These are phyloP conservation scores for Aspergillus wentii DNA, from an alignment of 495 filamentous ascomycete genomes.

Conservation along the genomic window DNA sequence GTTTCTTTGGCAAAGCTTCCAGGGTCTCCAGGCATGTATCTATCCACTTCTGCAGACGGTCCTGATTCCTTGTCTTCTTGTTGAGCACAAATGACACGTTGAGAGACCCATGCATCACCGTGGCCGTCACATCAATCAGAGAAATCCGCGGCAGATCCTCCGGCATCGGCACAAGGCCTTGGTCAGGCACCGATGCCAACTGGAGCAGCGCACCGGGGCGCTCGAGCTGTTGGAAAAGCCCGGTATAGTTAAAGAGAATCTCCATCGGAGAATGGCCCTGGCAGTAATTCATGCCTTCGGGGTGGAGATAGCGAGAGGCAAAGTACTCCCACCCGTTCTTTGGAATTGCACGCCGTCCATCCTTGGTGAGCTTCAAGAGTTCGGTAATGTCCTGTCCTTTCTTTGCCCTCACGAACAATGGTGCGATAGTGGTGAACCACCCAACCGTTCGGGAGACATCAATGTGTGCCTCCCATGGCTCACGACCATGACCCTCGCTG, in stretches of 20 bases:
- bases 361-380: conserved; percentile 9
- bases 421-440: conserved; percentile 42
- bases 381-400: conserved; percentile 2
- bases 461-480: conserved; percentile 25
- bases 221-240: conserved; percentile 49
- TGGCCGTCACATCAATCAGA: conserved; percentile 50
- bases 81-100: conserved; percentile 49
- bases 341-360: conserved; percentile 12
- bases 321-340: conserved; percentile 28
- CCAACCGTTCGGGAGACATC: conserved; percentile 43
- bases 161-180: conserved; percentile 35
- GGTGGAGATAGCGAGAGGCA: conserved; percentile 11
- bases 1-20: conserved; percentile 32
- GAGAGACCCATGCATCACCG: conserved; percentile 46
- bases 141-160: conserved; percentile 42
- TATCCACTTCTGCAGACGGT: conserved; percentile 49
- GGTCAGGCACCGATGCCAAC: conserved; percentile 7
- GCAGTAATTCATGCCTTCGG: conserved; percentile 6
- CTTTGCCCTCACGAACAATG: conserved; percentile 2
- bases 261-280: conserved; percentile 47
- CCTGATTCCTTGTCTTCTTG: conserved; percentile 42
- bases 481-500: conserved; percentile 41
- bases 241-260: conserved; percentile 58
- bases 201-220: conserved; percentile 48
- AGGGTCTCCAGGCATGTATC: conserved; percentile 45